Evolutionary conservation across 106 monocot species (phyloP).

Genomic region (Narthecium ossifragum): DNA sequence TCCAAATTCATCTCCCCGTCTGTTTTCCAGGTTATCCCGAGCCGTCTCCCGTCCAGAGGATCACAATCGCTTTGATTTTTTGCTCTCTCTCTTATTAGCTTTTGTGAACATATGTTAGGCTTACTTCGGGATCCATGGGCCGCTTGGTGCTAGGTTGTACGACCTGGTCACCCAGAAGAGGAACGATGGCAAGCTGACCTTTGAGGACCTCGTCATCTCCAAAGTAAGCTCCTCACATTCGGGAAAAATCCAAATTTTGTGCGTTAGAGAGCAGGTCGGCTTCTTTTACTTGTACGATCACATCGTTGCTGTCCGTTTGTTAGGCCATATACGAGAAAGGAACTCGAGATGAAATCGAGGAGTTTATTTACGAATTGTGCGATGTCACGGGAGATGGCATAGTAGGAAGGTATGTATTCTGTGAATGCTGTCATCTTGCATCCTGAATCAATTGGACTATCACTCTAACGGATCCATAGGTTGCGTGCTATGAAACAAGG

Average conservation of each 20-base stretch:
- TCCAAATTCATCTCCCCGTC: conserved; percentile 45
- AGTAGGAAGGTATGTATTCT: conserved; percentile 43
- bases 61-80: not conserved
- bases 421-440: too few species aligned
- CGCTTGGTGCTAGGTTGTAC: conserved; percentile 53
- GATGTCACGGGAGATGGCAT: conserved; percentile 72
- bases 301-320: conserved; percentile 1
- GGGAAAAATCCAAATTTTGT: too few species aligned
- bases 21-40: conserved; percentile 55
- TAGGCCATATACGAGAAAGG: conserved; percentile 84
- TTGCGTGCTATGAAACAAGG: too few species aligned
- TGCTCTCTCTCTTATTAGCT: not conserved
- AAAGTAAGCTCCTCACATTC: conserved; percentile 36
- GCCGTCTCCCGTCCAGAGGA: too few species aligned
- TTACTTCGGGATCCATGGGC: conserved; percentile 56
- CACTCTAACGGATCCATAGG: too few species aligned
- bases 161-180: conserved; percentile 49
- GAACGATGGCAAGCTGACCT: conserved; percentile 57
- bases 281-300: too few species aligned
- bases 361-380: conserved; percentile 68
- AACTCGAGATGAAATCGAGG: conserved; percentile 67
- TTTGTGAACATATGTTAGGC: too few species aligned
- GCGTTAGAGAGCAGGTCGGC: too few species aligned
- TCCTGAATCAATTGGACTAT: too few species aligned
- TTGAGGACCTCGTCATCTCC: conserved; percentile 76